Evolutionary conservation across 345 rosid species (phyloP), one percentile per base, ranked within the genome.

Genomic region (Salix dunnii): DNA sequence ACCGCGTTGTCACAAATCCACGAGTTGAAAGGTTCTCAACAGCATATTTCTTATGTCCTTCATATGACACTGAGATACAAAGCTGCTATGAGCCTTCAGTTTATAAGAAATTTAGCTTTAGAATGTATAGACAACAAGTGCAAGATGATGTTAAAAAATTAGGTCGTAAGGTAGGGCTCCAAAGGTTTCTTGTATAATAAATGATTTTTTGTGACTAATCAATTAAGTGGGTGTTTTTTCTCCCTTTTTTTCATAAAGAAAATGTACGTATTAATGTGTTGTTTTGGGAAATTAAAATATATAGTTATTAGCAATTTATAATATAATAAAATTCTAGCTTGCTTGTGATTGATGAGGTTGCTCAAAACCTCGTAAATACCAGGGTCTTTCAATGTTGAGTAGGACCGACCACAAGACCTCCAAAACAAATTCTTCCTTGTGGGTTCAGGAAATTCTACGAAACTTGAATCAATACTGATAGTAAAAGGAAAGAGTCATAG

Each of bases 21-120:
- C 60, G 40, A 8, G 83, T 68, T 76, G 98, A 91, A 67, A 92
- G 99, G 74, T 93, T 90, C 48, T 93, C 99, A 0, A 89, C 93
- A 3, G 99, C 99, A 28, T 96, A 92, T 85, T 96, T 93, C 88
- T 70, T 96, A 14, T 96, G 99, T 69, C 98, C 97, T 43, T 90
- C 94, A 2, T 81, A 82, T 77, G 97, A 96, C 30, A 86, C 94
- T 0, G 87, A 86, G 79, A 88, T 96, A 61, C 71, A 84, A 36
- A 88, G 93, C 66, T 85, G 86, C 73, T 72, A 78, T 7, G 84
- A 83, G 78, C 83, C 85, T 36, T 83, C 91, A 14, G 36, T 86
- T 43, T 96, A 96, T 20, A 85, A 77, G 74, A 86, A 85, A 64
- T 96, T 93, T 73, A 93, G 88, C 85, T 96, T 96, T 63, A 67